Conservation (phyloP, 2,329 filamentous ascomycete genomes). For the Kalaharituber pfeilii region DNA sequence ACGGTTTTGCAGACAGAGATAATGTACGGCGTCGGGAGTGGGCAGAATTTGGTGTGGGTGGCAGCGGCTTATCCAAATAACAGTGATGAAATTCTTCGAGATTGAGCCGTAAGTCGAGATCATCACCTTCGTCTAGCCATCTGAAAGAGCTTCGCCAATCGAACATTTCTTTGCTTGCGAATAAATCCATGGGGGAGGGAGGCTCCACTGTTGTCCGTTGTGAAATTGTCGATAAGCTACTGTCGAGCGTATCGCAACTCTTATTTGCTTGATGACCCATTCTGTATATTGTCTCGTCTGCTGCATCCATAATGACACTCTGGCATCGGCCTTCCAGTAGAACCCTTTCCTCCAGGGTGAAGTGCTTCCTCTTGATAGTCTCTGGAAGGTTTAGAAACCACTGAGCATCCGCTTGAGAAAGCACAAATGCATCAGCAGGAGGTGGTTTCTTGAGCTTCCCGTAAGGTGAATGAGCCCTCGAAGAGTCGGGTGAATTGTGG, state of each 20-base stretch:
- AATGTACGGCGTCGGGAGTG: constrained; percentile 53
- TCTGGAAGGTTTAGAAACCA: constrained; percentile 56
- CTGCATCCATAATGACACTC: constrained; percentile 38
- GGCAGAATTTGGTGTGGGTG: constrained; percentile 30
- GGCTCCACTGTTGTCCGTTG: constrained; percentile 4
- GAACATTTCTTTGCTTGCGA: constrained; percentile 16
- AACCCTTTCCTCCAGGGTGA: constrained; percentile 54
- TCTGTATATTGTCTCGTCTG: constrained; percentile 41
- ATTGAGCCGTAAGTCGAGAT: constrained; percentile 48
- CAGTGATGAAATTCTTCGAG: constrained; percentile 52
- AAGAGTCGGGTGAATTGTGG: constrained; percentile 44
- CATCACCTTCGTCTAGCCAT: constrained; percentile 45
- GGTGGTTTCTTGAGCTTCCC: constrained; percentile 10
- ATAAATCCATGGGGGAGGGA: constrained; percentile 17
- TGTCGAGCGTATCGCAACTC: constrained; percentile 25
- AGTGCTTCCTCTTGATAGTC: constrained; percentile 52
- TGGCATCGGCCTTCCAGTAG: constrained; percentile 39
- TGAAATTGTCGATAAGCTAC: constrained; percentile 20
- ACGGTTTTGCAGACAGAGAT: constrained; percentile 50
- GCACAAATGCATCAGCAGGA: constrained; percentile 24
- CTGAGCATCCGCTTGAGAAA: constrained; percentile 40
- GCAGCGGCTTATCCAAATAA: constrained; percentile 33
- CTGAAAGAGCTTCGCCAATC: constrained; percentile 19
- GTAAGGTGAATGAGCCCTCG: constrained; percentile 29
- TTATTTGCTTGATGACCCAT: constrained; percentile 30